Base-by-base conservation (phyloP, 768 basidiomycete species). In the Termitomyces sp. region DNA sequence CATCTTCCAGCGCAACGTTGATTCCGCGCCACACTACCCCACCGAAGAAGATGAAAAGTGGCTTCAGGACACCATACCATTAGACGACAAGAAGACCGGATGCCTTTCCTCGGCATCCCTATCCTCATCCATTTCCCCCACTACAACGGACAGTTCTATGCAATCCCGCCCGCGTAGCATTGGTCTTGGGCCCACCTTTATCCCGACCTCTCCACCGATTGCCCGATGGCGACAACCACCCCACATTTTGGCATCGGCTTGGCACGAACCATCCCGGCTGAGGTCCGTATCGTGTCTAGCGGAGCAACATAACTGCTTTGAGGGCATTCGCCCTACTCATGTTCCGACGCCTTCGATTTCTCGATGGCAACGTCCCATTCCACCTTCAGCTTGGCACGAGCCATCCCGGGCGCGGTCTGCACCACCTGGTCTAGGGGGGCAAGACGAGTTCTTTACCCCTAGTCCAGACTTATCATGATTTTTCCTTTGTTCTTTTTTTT, bases 51-150 rank as follows among this genome's bases (percentile, higher is more conserved):
- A 84, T 58, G 79, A 86, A 61, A 72, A 72, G 59, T 86, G 85
- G 85, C 71, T 86, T 53, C 76, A 80, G 67, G 85, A 86, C 72
- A 85, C 83, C 61, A 72, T 85, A 2, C 84, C 85, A 9, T 41
- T 79, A 19, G 63, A 59, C 23, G 46, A 60, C 46, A 56, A 28
- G 50, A 59, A 54, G 35, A 45, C 27, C 40, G 60, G 43, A 12
- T 55, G 49, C 16, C 32, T 55, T 14, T 59, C 58, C 10, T 37
- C 41, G 39, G 40, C 39, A 3, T 60, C 59, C 17, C 19, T 42
- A 32, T 37, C 47, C 28, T 51, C 55, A 53, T 28, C 32, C 25
- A 25, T 45, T 17, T 39, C 37, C 5, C 39, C 39, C 25, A 12
- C 25, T 5, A 50, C 35, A 25, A 25, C 57, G 16, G 55, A 53